A percentile compares a stretch with the other conserved stretches of the same genome.
Evolutionary conservation across 345 rosid genomes (phyloP).

Genomic region (Linum lewisii): DNA sequence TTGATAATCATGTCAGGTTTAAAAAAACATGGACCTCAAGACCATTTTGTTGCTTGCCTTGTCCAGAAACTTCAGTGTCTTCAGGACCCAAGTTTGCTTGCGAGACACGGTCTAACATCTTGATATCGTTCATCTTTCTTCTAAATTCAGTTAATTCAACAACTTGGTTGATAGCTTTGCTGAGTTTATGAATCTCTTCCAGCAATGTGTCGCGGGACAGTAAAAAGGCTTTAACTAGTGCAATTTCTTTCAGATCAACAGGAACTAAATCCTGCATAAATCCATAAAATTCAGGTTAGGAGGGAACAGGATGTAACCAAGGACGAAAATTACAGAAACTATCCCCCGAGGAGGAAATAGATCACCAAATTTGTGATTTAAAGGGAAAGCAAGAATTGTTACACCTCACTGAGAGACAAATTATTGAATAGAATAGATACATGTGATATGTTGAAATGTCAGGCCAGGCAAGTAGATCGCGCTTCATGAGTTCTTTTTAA

Average conservation of each 20-base stretch:
- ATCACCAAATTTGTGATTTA: background rate
- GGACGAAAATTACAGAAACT: background rate
- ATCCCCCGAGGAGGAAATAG: background rate
- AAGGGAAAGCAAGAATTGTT: background rate
- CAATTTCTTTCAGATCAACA: constrained; percentile 32
- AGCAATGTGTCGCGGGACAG: constrained; percentile 53
- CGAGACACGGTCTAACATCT: constrained; percentile 28
- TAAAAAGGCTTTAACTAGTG: constrained; percentile 59
- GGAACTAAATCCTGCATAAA: constrained; percentile 21
- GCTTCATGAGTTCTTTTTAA: too few species aligned
- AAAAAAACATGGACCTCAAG: constrained; percentile 65
- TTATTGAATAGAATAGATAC: background rate
- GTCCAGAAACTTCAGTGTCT: constrained; percentile 37
- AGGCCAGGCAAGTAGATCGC: background rate
- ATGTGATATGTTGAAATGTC: background rate
- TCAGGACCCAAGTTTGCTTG: constrained; percentile 26
- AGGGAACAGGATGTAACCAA: constrained; percentile 15
- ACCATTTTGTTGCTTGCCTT: constrained; percentile 55
- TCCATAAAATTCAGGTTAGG: constrained; percentile 1
- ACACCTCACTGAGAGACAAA: background rate
- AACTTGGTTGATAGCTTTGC: constrained; percentile 42
- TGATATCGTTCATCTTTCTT: constrained; percentile 38
- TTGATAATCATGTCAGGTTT: constrained; percentile 8
- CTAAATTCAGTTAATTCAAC: constrained; percentile 48
- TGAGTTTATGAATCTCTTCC: constrained; percentile 52